These are phyloP conservation scores for Malus hybrid DNA, from an alignment of 331 rosid genomes.

Conservation along the genomic window DNA sequence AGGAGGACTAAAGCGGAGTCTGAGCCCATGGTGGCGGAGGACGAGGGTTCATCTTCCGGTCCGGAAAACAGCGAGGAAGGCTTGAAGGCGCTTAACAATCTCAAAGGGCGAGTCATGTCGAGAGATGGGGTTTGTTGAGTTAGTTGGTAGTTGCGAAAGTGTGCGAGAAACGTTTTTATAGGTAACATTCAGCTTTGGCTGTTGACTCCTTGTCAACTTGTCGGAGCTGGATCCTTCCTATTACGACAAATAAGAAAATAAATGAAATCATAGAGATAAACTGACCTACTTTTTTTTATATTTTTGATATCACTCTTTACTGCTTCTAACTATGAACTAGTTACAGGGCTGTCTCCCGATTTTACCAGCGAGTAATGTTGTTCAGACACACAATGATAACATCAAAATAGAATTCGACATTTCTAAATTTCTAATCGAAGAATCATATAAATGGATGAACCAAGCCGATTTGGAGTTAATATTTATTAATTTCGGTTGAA, in stretches of 20 bases:
- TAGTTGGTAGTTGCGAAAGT: not conserved
- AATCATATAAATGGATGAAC: no score
- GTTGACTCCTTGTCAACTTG: not conserved
- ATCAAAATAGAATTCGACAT: no score
- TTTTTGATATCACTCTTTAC: not conserved
- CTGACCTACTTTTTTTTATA: not conserved
- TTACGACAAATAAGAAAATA: no score
- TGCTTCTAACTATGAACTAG: no score
- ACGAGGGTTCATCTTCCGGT: not conserved
- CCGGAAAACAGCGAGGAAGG: slow-evolving; percentile 23
- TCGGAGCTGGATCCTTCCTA: not conserved
- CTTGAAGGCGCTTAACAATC: slow-evolving; percentile 41
- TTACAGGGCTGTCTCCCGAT: no score
- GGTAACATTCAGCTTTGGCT: not conserved
- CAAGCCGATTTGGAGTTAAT: no score
- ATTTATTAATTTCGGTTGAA: no score
- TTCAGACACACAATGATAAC: no score
- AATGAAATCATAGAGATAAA: not conserved
- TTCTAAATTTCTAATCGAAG: no score
- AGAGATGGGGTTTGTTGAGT: not conserved
- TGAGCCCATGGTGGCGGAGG: slow-evolving; percentile 27
- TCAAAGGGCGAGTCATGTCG: slow-evolving; percentile 55
- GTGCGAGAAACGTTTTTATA: not conserved
- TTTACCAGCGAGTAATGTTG: no score
- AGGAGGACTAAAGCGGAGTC: slow-evolving; percentile 66